Evolutionary conservation across 2,329 filamentous ascomycete genomes (phyloP), one percentile per base, ranked within the genome.

Genomic region (Botryotinia calthae): DNA sequence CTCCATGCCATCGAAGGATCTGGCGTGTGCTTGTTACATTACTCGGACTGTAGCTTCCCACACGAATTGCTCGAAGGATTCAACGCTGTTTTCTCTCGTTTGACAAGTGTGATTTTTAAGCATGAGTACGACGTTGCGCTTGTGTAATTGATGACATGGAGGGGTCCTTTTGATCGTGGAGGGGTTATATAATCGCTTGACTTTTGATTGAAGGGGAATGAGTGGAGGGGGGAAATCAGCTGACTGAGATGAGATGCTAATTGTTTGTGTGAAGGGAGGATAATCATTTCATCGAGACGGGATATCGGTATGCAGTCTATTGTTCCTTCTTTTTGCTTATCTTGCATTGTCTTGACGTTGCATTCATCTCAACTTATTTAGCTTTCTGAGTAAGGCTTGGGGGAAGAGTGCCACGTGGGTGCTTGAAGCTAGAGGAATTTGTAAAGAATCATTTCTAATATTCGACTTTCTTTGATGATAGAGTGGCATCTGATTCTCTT

Each of bases 231-330:
- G 28, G 9, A 1, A 34, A 68, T 62, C 54, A 46, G 34, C 44
- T 70, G 42, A 72, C 31, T 40, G 64, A 63, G 31, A 62, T 70
- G 28, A 70, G 48, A 37, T 59, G 28, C 31, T 37, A 59, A 67
- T 31, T 65, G 6, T 70, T 58, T 37, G 42, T 28, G 44, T 59
- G 37, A 25, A 79, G 76, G 65, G 76, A 80, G n/a, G 81, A 82
- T 67, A 82, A 81, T 72, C 79, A 82, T n/a, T 80, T 79, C 51
- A 81, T 82, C 40, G 77, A 79, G 48, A 80, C 80, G 2, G 80
- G 81, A 63, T 82, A 81, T 72, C 63, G 79, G 78, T 79, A 75
- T 56, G 14, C 18, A 20, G 28, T 25, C 25, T 44, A 42, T 4
- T 16, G 42, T 56, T 6, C n/a, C 51, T 67, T 56, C 22, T 34